A percentile compares a stretch with the other conserved stretches of the same genome.
These are phyloP conservation scores for Mucor ambiguus DNA, from an alignment of 371 early-diverging fungal species.

Conservation along the genomic window DNA sequence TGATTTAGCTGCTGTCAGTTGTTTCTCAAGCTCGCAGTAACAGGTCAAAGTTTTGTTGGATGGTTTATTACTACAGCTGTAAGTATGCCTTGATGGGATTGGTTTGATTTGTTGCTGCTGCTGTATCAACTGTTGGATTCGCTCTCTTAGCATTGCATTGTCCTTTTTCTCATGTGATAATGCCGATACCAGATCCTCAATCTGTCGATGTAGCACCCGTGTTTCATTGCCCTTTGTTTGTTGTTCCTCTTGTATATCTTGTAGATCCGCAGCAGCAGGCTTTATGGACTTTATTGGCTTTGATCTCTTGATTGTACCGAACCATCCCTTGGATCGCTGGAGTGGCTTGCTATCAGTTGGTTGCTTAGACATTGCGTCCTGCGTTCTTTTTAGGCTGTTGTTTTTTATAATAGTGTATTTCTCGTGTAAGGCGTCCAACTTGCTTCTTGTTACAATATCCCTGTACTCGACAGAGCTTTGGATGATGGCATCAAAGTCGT, in stretches of 20 bases:
- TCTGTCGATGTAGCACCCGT: constrained; percentile 53
- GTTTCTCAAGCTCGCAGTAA: not conserved
- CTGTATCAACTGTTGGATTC: not conserved
- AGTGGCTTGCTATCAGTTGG: not conserved
- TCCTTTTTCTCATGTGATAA: constrained; percentile 36
- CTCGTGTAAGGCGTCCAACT: constrained; percentile 75
- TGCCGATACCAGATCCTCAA: constrained; percentile 60
- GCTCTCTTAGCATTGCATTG: not conserved
- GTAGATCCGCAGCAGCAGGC: not conserved
- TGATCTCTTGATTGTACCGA: not conserved
- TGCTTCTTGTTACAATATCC: constrained; percentile 63
- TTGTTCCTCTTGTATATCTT: constrained; percentile 20
- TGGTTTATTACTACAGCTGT: not conserved
- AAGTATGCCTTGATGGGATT: not conserved
- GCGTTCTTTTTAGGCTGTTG: constrained; percentile 53
- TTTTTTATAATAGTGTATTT: constrained; percentile 61
- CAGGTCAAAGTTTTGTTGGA: not conserved
- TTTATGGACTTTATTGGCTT: not conserved
- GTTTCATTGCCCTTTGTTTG: constrained; percentile 34
- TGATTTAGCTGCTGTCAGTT: not conserved
- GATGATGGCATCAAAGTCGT: constrained; percentile 70
- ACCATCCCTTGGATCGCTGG: not conserved
- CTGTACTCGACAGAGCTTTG: constrained; percentile 75
- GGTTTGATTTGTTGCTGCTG: not conserved
- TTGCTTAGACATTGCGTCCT: constrained; percentile 45